Evolutionary conservation across 73 alveolate species (phyloP).

Genomic region (Paraurostyla sp.): DNA sequence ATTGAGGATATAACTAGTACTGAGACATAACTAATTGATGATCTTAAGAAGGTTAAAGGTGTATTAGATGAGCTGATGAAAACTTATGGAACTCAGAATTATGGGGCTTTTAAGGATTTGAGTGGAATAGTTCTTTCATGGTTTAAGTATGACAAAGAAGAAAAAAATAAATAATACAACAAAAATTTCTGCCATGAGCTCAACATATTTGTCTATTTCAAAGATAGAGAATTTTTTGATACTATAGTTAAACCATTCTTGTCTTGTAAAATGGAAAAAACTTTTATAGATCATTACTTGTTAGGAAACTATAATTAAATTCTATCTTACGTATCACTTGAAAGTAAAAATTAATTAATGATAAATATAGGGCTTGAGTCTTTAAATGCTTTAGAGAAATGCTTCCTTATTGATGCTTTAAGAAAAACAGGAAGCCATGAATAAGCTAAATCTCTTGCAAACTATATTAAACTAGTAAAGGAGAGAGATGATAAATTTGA

Average conservation of each 20-base stretch:
- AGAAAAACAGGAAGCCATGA: slow-evolving; percentile 41
- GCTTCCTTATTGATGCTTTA: slow-evolving; percentile 61
- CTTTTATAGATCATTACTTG: slow-evolving; percentile 58
- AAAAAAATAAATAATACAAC: slow-evolving; percentile 78
- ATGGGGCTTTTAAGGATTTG: not conserved
- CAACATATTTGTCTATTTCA: slow-evolving; percentile 81
- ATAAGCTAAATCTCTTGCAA: slow-evolving; percentile 65
- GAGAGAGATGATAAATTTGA: slow-evolving; percentile 30
- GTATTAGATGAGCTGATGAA: slow-evolving; percentile 51
- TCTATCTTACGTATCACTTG: slow-evolving; percentile 62
- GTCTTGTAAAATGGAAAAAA: slow-evolving; percentile 82
- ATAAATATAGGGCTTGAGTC: too few species aligned
- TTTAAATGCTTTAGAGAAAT: slow-evolving; percentile 76
- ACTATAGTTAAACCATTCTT: slow-evolving; percentile 77
- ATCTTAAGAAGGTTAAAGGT: slow-evolving; percentile 62
- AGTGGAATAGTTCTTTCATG: slow-evolving; percentile 76
- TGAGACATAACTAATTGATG: slow-evolving; percentile 67
- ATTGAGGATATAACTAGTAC: slow-evolving; percentile 74
- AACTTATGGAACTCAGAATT: not conserved
- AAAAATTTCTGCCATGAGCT: slow-evolving; percentile 82
- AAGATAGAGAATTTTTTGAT: slow-evolving; percentile 81
- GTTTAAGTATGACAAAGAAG: slow-evolving; percentile 65
- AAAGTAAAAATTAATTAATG: slow-evolving; percentile 52
- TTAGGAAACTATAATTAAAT: slow-evolving; percentile 50
- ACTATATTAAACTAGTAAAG: slow-evolving; percentile 50